Evolutionary conservation across 306 rosid species (phyloP).

Genomic region (Casuarina glauca): DNA sequence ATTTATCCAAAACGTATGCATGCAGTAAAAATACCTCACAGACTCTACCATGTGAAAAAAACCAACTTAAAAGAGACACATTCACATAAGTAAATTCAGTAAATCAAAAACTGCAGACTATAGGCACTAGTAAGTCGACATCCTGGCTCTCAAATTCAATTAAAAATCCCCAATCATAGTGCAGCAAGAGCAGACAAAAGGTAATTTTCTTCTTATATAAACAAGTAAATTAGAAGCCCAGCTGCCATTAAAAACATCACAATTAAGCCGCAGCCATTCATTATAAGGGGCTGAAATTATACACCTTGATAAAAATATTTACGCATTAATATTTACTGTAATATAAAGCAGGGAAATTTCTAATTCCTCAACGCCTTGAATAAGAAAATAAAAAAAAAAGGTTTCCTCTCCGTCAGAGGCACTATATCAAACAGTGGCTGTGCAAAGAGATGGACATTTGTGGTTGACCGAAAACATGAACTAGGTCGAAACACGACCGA

Average conservation of each 20-base stretch:
- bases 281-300: background rate
- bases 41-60: background rate
- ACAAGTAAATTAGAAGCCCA: background rate
- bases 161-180: background rate
- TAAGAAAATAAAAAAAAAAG: background rate
- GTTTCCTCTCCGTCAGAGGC: background rate
- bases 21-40: background rate
- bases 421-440: background rate
- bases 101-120: background rate
- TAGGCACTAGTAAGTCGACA: background rate
- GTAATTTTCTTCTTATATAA: background rate
- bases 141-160: background rate
- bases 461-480: too few species aligned
- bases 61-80: background rate
- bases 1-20: background rate
- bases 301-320: background rate
- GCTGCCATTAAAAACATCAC: background rate
- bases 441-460: background rate
- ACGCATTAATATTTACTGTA: background rate
- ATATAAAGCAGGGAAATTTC: background rate
- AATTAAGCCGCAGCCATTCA: background rate
- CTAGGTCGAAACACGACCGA: background rate
- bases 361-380: background rate
- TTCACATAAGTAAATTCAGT: background rate
- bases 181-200: background rate